Percentiles rank a stretch among this genome's conserved stretches.
Conservation (phyloP, 257 asterid species). For the Solanum paucissectum region DNA sequence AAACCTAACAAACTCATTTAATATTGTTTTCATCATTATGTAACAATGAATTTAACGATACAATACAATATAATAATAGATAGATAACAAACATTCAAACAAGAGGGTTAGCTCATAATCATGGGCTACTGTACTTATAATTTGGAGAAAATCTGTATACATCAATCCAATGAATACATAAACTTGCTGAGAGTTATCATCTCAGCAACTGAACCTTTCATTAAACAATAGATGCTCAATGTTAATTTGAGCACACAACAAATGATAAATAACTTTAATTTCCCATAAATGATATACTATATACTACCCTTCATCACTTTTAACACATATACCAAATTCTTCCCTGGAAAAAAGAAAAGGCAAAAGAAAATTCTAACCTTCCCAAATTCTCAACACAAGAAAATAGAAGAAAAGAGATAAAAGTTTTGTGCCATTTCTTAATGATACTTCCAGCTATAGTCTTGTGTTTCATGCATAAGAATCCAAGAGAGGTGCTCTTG, state of each 20-base stretch:
- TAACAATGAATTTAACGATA: too few relatives aligned
- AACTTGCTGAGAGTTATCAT: neutral
- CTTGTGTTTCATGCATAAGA: constrained; percentile 26
- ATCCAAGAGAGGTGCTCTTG: constrained; percentile 48
- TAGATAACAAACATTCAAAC: neutral
- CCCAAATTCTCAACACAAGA: neutral
- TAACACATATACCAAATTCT: neutral
- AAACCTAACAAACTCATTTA: neutral
- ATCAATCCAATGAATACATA: neutral
- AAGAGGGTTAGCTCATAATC: neutral
- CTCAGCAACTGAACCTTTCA: neutral
- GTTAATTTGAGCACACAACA: neutral
- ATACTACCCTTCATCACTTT: neutral
- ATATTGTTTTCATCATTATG: too few relatives aligned
- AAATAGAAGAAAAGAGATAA: neutral
- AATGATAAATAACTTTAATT: neutral
- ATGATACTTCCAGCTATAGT: neutral
- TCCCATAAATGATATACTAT: neutral
- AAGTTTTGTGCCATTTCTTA: neutral
- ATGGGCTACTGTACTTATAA: neutral
- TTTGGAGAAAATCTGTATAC: neutral
- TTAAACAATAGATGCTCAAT: neutral
- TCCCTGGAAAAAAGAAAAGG: neutral
- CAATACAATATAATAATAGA: neutral
- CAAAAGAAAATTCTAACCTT: neutral